phyloP scores from a whole-genome alignment of 352 stramenopile species.

The Pythium brassicae region DNA sequence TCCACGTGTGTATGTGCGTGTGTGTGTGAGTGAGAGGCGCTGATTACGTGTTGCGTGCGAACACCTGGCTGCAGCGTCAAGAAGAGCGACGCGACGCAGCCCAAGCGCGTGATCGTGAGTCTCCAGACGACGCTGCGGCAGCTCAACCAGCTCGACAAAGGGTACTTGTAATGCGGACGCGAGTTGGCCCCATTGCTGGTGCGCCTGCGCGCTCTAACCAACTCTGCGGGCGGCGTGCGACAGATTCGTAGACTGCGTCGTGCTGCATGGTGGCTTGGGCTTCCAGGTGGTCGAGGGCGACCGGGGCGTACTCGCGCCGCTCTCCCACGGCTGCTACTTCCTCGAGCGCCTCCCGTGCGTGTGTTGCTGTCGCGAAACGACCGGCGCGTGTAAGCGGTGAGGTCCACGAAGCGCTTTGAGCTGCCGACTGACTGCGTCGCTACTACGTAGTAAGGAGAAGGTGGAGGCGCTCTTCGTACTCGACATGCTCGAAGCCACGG shows the following conservation, averaged over 20 bases:
- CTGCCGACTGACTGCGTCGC: background rate
- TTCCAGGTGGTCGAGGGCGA: conserved; percentile 65
- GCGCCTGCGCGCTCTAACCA: background rate
- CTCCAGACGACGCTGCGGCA: conserved; percentile 59
- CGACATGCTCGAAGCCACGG: conserved; percentile 68
- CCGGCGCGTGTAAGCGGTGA: too few species aligned
- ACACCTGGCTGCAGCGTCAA: conserved; percentile 12
- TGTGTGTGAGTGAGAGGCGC: background rate
- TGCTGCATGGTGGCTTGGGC: conserved; percentile 66
- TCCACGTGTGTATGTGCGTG: background rate
- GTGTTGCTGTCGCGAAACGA: too few species aligned
- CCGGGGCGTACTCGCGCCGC: conserved; percentile 37
- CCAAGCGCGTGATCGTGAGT: conserved; percentile 52
- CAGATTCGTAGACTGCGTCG: conserved; percentile 59
- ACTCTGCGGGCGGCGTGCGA: background rate
- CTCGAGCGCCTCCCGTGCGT: conserved; percentile 69
- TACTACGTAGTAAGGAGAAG: conserved; percentile 57
- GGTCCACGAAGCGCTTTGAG: background rate
- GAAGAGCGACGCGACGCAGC: conserved; percentile 20
- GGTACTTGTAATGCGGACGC: conserved; percentile 18
- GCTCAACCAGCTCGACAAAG: conserved; percentile 46
- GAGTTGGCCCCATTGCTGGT: background rate
- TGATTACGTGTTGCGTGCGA: background rate
- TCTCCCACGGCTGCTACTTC: conserved; percentile 73
- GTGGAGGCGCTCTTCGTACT: conserved; percentile 57